phyloP scores from a whole-genome alignment of 2,329 filamentous ascomycete genomes.

The Phaeophleospora eucalypticola region DNA sequence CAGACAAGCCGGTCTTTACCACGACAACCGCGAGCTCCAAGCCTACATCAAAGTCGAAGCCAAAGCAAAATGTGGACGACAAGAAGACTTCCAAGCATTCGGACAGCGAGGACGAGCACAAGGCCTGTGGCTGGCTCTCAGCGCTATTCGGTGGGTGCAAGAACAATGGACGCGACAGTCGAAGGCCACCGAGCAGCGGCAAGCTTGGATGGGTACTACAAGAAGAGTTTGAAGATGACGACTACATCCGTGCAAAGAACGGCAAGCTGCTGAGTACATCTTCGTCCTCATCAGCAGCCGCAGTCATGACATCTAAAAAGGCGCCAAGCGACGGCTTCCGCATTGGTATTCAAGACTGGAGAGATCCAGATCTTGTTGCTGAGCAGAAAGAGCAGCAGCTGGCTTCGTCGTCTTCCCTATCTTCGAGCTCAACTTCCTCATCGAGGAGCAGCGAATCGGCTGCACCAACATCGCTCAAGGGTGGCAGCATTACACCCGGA shows the following conservation, averaged over 20 bases:
- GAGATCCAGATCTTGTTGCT: slow-evolving; percentile 68
- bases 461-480: slow-evolving; percentile 39
- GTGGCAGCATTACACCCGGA: slow-evolving; percentile 66
- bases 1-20: slow-evolving; percentile 27
- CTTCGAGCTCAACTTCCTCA: slow-evolving; percentile 14
- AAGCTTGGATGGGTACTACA: slow-evolving; percentile 69
- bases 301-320: slow-evolving; percentile 30
- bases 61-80: slow-evolving; percentile 11
- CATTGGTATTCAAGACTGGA: slow-evolving; percentile 84
- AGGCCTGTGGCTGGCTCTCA: slow-evolving; percentile 40
- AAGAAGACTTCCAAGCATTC: slow-evolving; percentile 26
- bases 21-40: slow-evolving; percentile 21
- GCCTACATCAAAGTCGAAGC: slow-evolving; percentile 13
- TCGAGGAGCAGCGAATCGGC: slow-evolving; percentile 29
- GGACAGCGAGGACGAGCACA: slow-evolving; percentile 8
- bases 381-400: slow-evolving; percentile 32
- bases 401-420: slow-evolving; percentile 21
- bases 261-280: slow-evolving; percentile 16
- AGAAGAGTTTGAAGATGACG: slow-evolving; percentile 62
- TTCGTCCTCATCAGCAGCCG: slow-evolving; percentile 25
- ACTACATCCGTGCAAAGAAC: slow-evolving; percentile 39
- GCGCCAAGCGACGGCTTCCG: slow-evolving; percentile 61
- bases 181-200: slow-evolving; percentile 67
- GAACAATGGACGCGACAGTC: slow-evolving; percentile 41
- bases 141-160: slow-evolving; percentile 35